These are phyloP conservation scores for Ilyonectria destructans DNA, from an alignment of 2,329 filamentous ascomycete species.

Conservation along the genomic window DNA sequence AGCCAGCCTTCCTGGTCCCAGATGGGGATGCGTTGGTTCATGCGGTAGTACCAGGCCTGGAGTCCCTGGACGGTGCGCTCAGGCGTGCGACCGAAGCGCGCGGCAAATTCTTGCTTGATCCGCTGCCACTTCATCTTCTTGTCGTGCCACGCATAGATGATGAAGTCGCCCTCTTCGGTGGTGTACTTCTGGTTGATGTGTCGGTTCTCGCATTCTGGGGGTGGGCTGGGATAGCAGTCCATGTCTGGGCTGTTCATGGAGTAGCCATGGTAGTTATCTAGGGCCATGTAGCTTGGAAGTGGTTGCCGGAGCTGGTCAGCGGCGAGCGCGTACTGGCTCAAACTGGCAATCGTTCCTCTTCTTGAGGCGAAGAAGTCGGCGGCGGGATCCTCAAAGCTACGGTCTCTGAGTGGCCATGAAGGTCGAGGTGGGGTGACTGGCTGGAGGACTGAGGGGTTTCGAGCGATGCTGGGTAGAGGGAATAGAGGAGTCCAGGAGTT, in stretches of 20 bases:
- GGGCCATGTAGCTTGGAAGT: conserved; percentile 40
- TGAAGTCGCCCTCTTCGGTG: conserved; percentile 61
- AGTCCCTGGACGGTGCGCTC: conserved; percentile 59
- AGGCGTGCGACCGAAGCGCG: conserved; percentile 57
- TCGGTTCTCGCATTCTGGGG: conserved; percentile 56
- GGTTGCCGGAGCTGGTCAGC: conserved; percentile 40
- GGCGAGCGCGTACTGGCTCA: conserved; percentile 40
- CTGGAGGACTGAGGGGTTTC: conserved; percentile 45
- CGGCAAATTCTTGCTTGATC: conserved; percentile 58
- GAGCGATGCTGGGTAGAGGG: conserved; percentile 47
- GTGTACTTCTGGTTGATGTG: conserved; percentile 64
- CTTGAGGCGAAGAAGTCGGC: conserved; percentile 32
- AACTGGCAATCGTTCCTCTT: conserved; percentile 35
- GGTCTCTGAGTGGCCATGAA: conserved; percentile 35
- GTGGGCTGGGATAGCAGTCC: conserved; percentile 55
- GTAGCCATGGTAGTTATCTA: conserved; percentile 46
- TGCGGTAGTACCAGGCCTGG: conserved; percentile 62
- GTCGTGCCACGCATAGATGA: conserved; percentile 63
- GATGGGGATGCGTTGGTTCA: conserved; percentile 60
- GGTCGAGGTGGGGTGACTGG: conserved; percentile 34
- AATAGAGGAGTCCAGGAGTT: conserved; percentile 51
- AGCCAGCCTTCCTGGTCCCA: conserved; percentile 60
- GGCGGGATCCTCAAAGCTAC: conserved; percentile 29
- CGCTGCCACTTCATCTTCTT: conserved; percentile 61
- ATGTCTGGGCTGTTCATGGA: conserved; percentile 42